Percentiles rank a stretch among this genome's conserved stretches.
These are phyloP conservation scores for Dactylonectria estremocensis DNA, from an alignment of 2,329 filamentous ascomycete species.

Conservation along the genomic window DNA sequence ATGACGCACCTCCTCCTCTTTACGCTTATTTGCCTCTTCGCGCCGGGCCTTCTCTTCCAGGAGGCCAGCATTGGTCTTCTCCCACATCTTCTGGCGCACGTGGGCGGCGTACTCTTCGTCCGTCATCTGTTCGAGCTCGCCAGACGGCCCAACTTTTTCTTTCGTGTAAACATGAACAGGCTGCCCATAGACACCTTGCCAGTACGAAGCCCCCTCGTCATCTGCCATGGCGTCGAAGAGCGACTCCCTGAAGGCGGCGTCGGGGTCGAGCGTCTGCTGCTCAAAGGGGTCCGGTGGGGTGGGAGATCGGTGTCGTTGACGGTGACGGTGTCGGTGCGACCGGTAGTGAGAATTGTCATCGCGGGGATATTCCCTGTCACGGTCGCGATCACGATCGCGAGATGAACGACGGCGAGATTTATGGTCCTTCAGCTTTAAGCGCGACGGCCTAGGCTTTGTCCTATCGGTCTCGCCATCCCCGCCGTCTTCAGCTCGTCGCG, in stretches of 20 bases:
- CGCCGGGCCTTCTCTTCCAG: slow-evolving; percentile 80
- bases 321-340: slow-evolving; percentile 50
- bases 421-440: slow-evolving; percentile 54
- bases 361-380: slow-evolving; percentile 34
- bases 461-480: slow-evolving; percentile 39
- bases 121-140: slow-evolving; percentile 84
- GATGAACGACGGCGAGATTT: slow-evolving; percentile 47
- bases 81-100: slow-evolving; percentile 94
- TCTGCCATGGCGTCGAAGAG: slow-evolving; percentile 98
- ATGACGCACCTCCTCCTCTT: slow-evolving; percentile 66
- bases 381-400: slow-evolving; percentile 43
- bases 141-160: slow-evolving; percentile 59
- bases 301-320: slow-evolving; percentile 58
- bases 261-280: slow-evolving; percentile 71
- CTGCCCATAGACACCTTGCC: slow-evolving; percentile 97
- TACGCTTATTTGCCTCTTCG: slow-evolving; percentile 67
- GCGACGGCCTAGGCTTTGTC: slow-evolving; percentile 50
- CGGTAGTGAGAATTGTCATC: slow-evolving; percentile 40
- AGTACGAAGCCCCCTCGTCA: slow-evolving; percentile 95
- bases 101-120: slow-evolving; percentile 93
- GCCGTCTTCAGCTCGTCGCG: slow-evolving; percentile 9
- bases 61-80: slow-evolving; percentile 89
- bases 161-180: slow-evolving; percentile 86
- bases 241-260: slow-evolving; percentile 89
- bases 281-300: slow-evolving; percentile 65